Conservation (phyloP, 495 filamentous ascomycete species). For the Mytilinidion resinicola region DNA sequence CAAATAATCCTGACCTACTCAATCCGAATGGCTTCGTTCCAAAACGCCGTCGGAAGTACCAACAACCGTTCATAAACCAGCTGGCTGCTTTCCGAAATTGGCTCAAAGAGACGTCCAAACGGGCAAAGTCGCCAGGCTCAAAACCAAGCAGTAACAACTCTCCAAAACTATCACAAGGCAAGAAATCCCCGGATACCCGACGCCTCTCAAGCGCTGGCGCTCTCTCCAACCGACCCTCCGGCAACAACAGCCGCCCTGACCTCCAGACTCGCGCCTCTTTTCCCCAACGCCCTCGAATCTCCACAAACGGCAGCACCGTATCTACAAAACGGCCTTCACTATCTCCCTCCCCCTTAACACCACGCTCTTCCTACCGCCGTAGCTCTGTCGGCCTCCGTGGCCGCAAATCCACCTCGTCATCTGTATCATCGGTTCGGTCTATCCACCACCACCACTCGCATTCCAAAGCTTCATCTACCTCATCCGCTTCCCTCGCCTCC, state of each 20-base stretch:
- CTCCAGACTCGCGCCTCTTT: conserved; percentile 27
- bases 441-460: conserved; percentile 83
- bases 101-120: conserved; percentile 72
- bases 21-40: conserved; percentile 47
- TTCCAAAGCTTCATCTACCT: conserved; percentile 90
- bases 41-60: conserved; percentile 54
- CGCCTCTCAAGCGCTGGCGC: conserved; percentile 15
- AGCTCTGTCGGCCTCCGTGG: conserved; percentile 72
- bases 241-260: conserved; percentile 24
- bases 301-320: conserved; percentile 44
- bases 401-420: conserved; percentile 93
- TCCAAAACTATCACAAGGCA: conserved; percentile 12
- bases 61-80: conserved; percentile 69
- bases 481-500: conserved; percentile 67
- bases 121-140: conserved; percentile 59
- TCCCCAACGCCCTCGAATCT: conserved; percentile 26
- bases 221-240: conserved; percentile 13
- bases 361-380: conserved; percentile 74
- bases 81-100: conserved; percentile 82
- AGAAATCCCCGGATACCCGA: conserved; percentile 22
- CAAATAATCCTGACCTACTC: conserved; percentile 60
- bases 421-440: conserved; percentile 84
- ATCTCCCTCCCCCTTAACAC: conserved; percentile 84
- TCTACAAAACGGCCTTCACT: conserved; percentile 77
- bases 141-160: conserved; percentile 40